phyloP scores from a whole-genome alignment of 2,329 filamentous ascomycete species.

The Colletotrichum sp. region DNA sequence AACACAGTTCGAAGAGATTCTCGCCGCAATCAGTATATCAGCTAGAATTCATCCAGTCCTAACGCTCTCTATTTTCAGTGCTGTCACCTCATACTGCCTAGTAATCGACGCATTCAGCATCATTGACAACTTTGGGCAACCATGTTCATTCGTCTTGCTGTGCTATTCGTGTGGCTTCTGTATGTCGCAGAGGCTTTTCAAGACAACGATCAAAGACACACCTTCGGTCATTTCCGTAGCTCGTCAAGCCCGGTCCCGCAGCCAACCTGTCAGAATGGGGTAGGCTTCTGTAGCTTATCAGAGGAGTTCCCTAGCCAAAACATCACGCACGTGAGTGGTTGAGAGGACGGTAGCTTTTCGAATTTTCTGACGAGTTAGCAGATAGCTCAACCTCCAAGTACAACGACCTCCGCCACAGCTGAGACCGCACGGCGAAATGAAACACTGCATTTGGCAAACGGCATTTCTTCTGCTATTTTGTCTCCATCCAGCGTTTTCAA shows the following conservation, averaged over 20 bases:
- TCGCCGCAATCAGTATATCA: background rate
- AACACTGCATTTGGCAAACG: background rate
- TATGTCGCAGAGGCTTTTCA: background rate
- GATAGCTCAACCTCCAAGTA: background rate
- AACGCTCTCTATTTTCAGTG: background rate
- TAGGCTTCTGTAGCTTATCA: background rate
- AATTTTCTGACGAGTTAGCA: background rate
- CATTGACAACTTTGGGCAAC: background rate
- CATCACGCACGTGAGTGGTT: background rate
- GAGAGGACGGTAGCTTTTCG: background rate
- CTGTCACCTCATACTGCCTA: background rate
- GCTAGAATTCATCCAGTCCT: background rate
- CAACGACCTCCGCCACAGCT: background rate
- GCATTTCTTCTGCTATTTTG: background rate
- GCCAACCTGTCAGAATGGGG: background rate
- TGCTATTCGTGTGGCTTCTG: background rate
- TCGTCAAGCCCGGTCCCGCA: background rate
- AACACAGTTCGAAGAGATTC: background rate
- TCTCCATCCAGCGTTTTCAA: background rate
- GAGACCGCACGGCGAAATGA: background rate
- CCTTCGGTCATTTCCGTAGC: background rate
- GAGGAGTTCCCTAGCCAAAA: background rate
- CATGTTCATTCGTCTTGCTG: background rate
- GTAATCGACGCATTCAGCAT: background rate
- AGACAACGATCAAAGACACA: background rate